Evolutionary conservation across 768 basidiomycete genomes (phyloP), one percentile per base, ranked within the genome.

Genomic region (Lactifluus pinguis): DNA sequence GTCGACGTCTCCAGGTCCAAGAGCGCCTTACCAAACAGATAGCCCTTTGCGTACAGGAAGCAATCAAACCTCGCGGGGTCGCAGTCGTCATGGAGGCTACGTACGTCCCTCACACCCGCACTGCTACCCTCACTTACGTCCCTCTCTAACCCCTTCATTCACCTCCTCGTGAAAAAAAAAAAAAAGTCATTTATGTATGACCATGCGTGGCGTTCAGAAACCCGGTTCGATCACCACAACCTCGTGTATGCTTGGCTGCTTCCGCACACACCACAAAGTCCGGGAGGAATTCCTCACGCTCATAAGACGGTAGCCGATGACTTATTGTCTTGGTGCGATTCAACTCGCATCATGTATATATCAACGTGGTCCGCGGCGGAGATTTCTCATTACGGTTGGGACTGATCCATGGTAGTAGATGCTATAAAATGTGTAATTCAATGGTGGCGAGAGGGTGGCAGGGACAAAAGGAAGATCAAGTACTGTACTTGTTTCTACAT

Each of bases 71-170:
- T 53, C 84, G 92, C 68, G 97, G 97, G 49, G 97, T 99, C 42
- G 97, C 97, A 8, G 97, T 99, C 65, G 97, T 99, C 52, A 98
- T 99, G 89, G 95, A 99, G 74, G 95, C 95, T 63, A 91, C 90
- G 92, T 93, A 72, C 71, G 92, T 80, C 4, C 50, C 50, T n/a
- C 45, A 54, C n/a, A 49, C 60, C 36, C 41, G 54, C 21, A 13
- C 14, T 5, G 55, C 62, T 52, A 25, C 41, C 25, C 38, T 25
- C 4, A 34, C 53, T 57, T 41, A 58, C 49, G 56, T 67, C 45
- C 66, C 44, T 56, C n/a, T 55, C 34, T 19, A 44, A 42, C 51
- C 60, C 57, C 59, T 59, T 21, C 53, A 57, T 54, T 52, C 25
- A 19, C 44, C 29, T 57, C 29, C n/a, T 55, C 52, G 25, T 25